These are phyloP conservation scores for Lasiodiplodia citricola DNA, from an alignment of 2,329 filamentous ascomycete genomes.

Conservation along the genomic window DNA sequence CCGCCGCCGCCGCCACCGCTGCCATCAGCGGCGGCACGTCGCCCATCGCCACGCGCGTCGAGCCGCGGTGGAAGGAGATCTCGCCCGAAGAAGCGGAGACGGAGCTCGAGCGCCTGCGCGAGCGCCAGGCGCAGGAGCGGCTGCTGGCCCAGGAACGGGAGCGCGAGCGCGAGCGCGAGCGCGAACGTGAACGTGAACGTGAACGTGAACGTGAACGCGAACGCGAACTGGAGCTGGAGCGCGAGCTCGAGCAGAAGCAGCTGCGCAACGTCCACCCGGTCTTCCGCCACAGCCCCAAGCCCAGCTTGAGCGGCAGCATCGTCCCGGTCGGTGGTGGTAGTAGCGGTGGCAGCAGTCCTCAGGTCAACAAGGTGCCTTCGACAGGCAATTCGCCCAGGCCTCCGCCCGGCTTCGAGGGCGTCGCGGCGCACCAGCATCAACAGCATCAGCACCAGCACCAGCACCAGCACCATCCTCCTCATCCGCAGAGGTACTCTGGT, in stretches of 20 bases:
- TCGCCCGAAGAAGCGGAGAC: constrained; percentile 1
- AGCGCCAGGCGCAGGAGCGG: not conserved
- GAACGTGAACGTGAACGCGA: not conserved
- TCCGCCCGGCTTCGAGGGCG: constrained; percentile 12
- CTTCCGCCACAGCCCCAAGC: constrained; percentile 3
- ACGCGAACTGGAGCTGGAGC: not conserved
- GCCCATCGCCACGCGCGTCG: not conserved
- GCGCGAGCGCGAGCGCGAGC: not conserved
- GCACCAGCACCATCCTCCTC: not conserved
- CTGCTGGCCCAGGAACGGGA: not conserved
- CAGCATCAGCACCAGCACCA: not conserved
- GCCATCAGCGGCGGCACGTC: not conserved
- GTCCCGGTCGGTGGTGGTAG: not conserved
- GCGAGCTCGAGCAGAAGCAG: not conserved
- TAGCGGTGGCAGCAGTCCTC: not conserved
- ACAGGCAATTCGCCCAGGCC: not conserved
- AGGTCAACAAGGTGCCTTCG: not conserved
- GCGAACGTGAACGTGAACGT: not conserved
- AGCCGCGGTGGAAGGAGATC: constrained; percentile 8
- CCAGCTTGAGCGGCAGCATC: not conserved
- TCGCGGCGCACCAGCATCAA: not conserved
- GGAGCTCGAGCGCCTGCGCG: not conserved
- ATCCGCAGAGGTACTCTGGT: not conserved
- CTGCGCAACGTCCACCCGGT: constrained; percentile 4
- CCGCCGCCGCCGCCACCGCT: not conserved